Conservation (phyloP, 768 basidiomycete species). For the Neoboletus brunneissimus region DNA sequence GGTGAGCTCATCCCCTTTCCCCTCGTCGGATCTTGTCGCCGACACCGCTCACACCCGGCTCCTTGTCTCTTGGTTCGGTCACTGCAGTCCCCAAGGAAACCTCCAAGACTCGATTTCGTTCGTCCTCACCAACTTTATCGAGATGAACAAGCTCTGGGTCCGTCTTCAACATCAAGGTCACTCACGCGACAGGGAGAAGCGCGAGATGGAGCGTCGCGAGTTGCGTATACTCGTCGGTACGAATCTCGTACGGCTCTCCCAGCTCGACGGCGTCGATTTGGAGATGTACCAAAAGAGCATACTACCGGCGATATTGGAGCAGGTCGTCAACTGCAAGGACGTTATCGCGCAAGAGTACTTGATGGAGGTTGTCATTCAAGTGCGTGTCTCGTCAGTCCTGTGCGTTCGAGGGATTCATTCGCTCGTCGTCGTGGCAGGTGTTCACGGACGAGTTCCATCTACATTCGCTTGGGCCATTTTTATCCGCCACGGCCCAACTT, state of each 20-base stretch:
- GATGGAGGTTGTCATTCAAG: conserved; percentile 99
- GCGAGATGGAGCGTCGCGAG: conserved; percentile 94
- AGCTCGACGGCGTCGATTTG: conserved; percentile 94
- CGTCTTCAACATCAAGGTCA: conserved; percentile 97
- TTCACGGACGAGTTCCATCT: conserved; percentile 99
- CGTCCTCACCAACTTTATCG: conserved; percentile 97
- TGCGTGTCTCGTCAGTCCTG: conserved; percentile 31
- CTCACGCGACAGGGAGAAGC: conserved; percentile 94
- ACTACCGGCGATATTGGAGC: conserved; percentile 90
- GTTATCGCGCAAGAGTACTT: conserved; percentile 98
- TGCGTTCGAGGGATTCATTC: not conserved
- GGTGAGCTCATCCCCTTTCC: conserved; percentile 48
- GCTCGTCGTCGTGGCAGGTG: conserved; percentile 50
- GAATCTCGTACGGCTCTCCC: conserved; percentile 92
- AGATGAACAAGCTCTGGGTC: conserved; percentile 99
- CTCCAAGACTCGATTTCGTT: conserved; percentile 94
- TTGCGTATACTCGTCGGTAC: conserved; percentile 96
- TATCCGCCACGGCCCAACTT: conserved; percentile 91
- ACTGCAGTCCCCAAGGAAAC: conserved; percentile 73
- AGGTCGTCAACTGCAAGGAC: conserved; percentile 98
- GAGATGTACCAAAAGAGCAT: conserved; percentile 86
- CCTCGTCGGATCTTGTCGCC: not conserved
- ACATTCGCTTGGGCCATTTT: conserved; percentile 92
- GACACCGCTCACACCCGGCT: not conserved
- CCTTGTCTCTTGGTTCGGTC: not conserved